phyloP scores from a whole-genome alignment of 257 asterid species.

The Marsdenia floribunda region DNA sequence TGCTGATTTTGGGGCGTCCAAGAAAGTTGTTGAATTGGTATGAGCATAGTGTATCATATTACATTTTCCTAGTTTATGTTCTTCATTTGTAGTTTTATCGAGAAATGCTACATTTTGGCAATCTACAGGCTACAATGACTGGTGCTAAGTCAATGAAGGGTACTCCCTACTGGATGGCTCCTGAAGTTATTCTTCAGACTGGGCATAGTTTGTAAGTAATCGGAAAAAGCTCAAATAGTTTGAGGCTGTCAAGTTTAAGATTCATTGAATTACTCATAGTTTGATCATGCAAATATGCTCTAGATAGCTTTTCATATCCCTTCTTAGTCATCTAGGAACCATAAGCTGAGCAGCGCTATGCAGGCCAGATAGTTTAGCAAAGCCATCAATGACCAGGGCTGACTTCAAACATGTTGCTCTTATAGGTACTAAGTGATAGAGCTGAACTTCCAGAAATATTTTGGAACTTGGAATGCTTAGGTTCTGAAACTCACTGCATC shows the following conservation, averaged over 20 bases:
- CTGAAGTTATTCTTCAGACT: slow-evolving; percentile 98
- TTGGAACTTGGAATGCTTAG: neutral
- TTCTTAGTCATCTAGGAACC: neutral
- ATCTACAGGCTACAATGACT: slow-evolving; percentile 86
- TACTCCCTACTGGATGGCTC: slow-evolving; percentile 99
- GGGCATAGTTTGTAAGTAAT: slow-evolving; percentile 97
- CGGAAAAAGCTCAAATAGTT: slow-evolving; percentile 5
- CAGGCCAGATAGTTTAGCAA: neutral
- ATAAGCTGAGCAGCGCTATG: neutral
- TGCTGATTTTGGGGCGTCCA: slow-evolving; percentile 99
- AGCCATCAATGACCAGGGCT: neutral
- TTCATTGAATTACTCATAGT: neutral
- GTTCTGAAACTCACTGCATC: neutral
- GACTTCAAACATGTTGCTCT: neutral
- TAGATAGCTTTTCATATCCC: neutral
- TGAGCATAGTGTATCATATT: slow-evolving; percentile 11
- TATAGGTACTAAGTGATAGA: neutral
- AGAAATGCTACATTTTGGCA: slow-evolving; percentile 15
- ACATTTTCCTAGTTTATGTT: slow-evolving; percentile 6
- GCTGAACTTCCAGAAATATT: neutral
- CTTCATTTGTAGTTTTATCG: slow-evolving; percentile 14
- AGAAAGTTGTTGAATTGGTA: slow-evolving; percentile 99
- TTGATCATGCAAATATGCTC: neutral
- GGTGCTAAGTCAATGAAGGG: slow-evolving; percentile 99
- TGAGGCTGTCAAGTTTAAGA: neutral